Conservation (phyloP, 352 stramenopile genomes). For the Globisporangium orthogonon region DNA sequence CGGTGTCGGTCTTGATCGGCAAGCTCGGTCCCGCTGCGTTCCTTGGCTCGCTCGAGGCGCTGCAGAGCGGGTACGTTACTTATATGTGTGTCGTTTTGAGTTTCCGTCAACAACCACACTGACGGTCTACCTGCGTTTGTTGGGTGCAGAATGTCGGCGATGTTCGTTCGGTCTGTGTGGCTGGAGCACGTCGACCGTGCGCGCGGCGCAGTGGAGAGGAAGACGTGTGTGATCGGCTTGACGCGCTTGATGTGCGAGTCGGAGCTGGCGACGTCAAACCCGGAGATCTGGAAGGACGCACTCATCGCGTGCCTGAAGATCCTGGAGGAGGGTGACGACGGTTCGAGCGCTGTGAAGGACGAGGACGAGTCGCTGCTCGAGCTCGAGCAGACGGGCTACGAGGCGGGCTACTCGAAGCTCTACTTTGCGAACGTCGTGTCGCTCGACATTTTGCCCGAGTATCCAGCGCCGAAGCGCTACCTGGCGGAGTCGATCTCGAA, state of each 20-base stretch:
- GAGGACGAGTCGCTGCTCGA: slow-evolving; percentile 80
- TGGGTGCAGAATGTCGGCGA: slow-evolving; percentile 80
- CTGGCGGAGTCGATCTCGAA: slow-evolving; percentile 61
- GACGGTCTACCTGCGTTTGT: not conserved
- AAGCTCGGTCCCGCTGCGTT: slow-evolving; percentile 83
- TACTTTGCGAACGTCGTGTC: slow-evolving; percentile 86
- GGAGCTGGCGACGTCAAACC: slow-evolving; percentile 46
- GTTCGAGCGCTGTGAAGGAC: slow-evolving; percentile 44
- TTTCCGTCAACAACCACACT: slow-evolving; percentile 5
- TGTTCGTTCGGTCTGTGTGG: slow-evolving; percentile 88
- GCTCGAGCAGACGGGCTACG: slow-evolving; percentile 85
- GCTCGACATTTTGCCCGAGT: slow-evolving; percentile 85
- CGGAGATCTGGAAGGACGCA: slow-evolving; percentile 48
- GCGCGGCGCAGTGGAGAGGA: slow-evolving; percentile 49
- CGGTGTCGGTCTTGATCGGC: slow-evolving; percentile 83
- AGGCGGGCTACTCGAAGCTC: slow-evolving; percentile 92
- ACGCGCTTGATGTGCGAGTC: slow-evolving; percentile 74
- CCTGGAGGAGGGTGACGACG: slow-evolving; percentile 63
- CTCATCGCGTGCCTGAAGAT: slow-evolving; percentile 42
- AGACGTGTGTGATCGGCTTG: slow-evolving; percentile 63
- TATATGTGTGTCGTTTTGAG: slow-evolving; percentile 4
- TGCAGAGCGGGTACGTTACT: slow-evolving; percentile 67
- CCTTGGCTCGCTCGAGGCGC: slow-evolving; percentile 73
- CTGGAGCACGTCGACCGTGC: slow-evolving; percentile 78
- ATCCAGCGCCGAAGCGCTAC: slow-evolving; percentile 51